Conservation (phyloP, 2,329 filamentous ascomycete genomes). For the Mariannaea sp. region DNA sequence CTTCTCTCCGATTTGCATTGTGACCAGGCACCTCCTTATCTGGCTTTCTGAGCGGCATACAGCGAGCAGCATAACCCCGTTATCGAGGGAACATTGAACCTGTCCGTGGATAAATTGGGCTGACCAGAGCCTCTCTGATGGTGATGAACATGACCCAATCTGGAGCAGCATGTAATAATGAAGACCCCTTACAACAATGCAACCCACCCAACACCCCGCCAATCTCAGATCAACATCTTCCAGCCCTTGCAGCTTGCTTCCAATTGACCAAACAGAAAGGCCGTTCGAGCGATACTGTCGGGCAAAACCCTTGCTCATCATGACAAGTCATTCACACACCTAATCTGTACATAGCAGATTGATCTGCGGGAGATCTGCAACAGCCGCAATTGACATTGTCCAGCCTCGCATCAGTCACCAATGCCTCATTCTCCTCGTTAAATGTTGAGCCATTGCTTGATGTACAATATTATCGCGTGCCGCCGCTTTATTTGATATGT, state of each 20-base stretch:
- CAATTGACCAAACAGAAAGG: conserved; percentile 21
- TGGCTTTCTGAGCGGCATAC: too few relatives aligned
- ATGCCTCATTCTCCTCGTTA: too few relatives aligned
- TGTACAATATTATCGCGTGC: too few relatives aligned
- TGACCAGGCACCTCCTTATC: background rate
- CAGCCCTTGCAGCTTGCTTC: background rate
- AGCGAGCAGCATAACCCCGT: too few relatives aligned
- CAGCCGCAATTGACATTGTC: too few relatives aligned
- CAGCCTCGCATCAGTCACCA: too few relatives aligned
- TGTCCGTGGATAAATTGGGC: too few relatives aligned
- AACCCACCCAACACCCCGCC: conserved; percentile 16
- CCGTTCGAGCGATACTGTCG: background rate
- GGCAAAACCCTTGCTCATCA: conserved; percentile 4
- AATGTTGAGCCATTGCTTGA: too few relatives aligned
- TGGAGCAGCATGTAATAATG: background rate
- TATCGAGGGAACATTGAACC: too few relatives aligned
- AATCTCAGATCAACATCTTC: conserved; percentile 32
- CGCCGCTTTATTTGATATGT: too few relatives aligned
- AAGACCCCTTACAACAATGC: conserved; percentile 23
- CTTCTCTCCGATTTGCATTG: background rate
- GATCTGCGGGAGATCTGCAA: too few relatives aligned
- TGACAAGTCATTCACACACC: background rate
- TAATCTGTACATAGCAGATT: background rate
- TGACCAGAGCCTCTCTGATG: too few relatives aligned
- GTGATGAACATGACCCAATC: background rate